phyloP scores from a whole-genome alignment of 2,329 filamentous ascomycete genomes.

The Cladorrhinum sp. region DNA sequence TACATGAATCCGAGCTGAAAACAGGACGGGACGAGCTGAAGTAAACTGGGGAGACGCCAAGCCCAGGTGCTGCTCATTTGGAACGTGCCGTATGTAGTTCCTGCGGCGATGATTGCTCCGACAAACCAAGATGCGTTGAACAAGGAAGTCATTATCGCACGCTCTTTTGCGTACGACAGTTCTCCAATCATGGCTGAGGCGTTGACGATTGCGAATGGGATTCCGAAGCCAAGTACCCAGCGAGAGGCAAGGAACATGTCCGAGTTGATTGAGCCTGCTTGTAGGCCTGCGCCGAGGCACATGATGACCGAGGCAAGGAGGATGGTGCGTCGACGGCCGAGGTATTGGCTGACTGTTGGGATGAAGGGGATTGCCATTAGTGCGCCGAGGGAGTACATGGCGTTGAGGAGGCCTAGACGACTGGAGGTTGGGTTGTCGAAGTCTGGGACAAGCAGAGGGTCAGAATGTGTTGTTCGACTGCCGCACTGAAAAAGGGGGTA shows the following conservation, averaged over 20 bases:
- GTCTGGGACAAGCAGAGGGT: slow-evolving; percentile 27
- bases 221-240: slow-evolving; percentile 35
- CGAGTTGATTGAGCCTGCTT: slow-evolving; percentile 31
- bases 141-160: slow-evolving; percentile 32
- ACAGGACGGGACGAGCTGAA: slow-evolving; percentile 30
- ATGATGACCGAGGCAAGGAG: slow-evolving; percentile 35
- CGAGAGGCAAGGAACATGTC: slow-evolving; percentile 35
- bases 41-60: slow-evolving; percentile 34
- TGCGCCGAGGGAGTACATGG: slow-evolving; percentile 42
- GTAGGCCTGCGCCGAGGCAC: slow-evolving; percentile 36
- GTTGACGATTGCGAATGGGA: slow-evolving; percentile 35
- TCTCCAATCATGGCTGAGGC: slow-evolving; percentile 37
- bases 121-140: slow-evolving; percentile 32
- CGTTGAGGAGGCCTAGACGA: slow-evolving; percentile 41
- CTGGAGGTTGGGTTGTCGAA: slow-evolving; percentile 40
- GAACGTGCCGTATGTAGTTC: slow-evolving; percentile 36
- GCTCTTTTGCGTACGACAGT: slow-evolving; percentile 34
- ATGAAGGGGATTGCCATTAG: slow-evolving; percentile 42
- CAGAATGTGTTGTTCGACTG: not conserved
- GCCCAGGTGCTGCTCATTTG: slow-evolving; percentile 36
- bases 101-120: slow-evolving; percentile 36
- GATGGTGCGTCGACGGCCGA: slow-evolving; percentile 39
- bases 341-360: slow-evolving; percentile 36
- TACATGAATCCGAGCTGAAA: slow-evolving; percentile 30
- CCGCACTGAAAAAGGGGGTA: not conserved